Base-by-base conservation (phyloP, 371 early-diverging fungal genomes). In the Rhizopus stolonifer region DNA sequence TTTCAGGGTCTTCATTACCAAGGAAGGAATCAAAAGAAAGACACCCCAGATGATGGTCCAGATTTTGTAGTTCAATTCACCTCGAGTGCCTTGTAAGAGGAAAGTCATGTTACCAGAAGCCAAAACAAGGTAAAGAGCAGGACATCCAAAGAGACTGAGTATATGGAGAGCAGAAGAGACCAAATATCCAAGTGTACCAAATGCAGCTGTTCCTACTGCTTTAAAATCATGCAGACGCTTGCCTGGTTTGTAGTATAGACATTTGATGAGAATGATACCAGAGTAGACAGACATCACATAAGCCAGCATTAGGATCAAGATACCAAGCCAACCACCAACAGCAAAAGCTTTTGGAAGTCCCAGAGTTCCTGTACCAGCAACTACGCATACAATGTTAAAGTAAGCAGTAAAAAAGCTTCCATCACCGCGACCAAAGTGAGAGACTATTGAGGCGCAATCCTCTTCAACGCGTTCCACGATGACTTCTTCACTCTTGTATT, bases 321-420 rank as follows among this genome's bases (percentile, higher is more conserved):
- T 56, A 18, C 87, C 88, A 14, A 86, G 50, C 94, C 94, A 94
- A 14, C 93, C 93, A 44, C 88, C 83, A 19, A 44, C 38, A 25
- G 74, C 80, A 24, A 92, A 72, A 38, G 81, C 88, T 4, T 90
- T 60, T 11, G 70, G 70, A 22, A 94, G 78, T 55, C 91, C 91
- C 14, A 93, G 72, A n/a, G 91, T 84, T 32, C 94, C 94, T 11
- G 88, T 86, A 45, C 93, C 93, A 6, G 90, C 89, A 18, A 89
- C 82, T 6, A 90, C 87, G 65, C 90, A 86, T 26, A 84, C 83
- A 10, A 86, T 61, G 59, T 84, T 86, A 22, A 82, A 74, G 47
- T 79, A 83, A 29, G 78, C 77, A 15, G 72, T 74, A 48, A 78
- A 68, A 18, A 64, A 69, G 33, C 25, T 51, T 26, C 69, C 69